A percentile compares a stretch with the other conserved stretches of the same genome.
These are phyloP conservation scores for Aquilaria malaccensis DNA, from an alignment of 345 rosid genomes.

Conservation along the genomic window DNA sequence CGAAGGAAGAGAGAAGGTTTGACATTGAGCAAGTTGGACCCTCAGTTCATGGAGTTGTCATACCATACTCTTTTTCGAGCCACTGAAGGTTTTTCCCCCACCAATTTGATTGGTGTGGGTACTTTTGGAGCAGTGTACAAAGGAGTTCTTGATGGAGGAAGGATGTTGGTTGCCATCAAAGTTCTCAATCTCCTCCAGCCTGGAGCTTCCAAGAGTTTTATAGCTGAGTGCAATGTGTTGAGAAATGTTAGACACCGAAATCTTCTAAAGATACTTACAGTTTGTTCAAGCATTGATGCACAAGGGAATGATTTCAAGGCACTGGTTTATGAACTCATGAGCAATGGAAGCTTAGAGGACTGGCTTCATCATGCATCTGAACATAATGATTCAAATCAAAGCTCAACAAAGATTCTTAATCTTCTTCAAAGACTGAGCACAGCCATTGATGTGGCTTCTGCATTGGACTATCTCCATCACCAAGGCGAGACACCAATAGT, in stretches of 20 bases:
- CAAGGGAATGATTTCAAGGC: background rate
- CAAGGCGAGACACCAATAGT: constrained; percentile 11
- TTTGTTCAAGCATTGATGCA: constrained; percentile 21
- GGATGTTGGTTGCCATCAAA: constrained; percentile 13
- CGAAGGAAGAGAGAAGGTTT: too few relatives aligned
- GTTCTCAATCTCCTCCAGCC: constrained; percentile 23
- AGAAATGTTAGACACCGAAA: constrained; percentile 26
- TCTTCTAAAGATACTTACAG: constrained; percentile 27
- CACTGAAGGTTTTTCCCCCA: too few relatives aligned
- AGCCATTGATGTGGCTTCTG: constrained; percentile 13
- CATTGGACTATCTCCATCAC: constrained; percentile 16
- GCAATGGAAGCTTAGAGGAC: background rate
- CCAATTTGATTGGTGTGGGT: constrained; percentile 18
- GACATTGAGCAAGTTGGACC: too few relatives aligned
- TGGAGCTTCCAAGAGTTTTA: constrained; percentile 34
- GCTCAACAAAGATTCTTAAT: constrained; percentile 10
- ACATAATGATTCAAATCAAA: background rate
- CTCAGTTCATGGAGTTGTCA: too few relatives aligned
- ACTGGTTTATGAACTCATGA: background rate
- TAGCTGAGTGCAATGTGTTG: constrained; percentile 34
- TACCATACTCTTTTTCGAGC: too few relatives aligned
- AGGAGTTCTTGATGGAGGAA: constrained; percentile 15
- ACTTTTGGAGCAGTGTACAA: constrained; percentile 19
- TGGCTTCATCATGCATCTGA: background rate
- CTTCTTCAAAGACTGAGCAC: constrained; percentile 14